phyloP scores from a whole-genome alignment of 2,329 filamentous ascomycete species.

The Colletotrichum australisinense region DNA sequence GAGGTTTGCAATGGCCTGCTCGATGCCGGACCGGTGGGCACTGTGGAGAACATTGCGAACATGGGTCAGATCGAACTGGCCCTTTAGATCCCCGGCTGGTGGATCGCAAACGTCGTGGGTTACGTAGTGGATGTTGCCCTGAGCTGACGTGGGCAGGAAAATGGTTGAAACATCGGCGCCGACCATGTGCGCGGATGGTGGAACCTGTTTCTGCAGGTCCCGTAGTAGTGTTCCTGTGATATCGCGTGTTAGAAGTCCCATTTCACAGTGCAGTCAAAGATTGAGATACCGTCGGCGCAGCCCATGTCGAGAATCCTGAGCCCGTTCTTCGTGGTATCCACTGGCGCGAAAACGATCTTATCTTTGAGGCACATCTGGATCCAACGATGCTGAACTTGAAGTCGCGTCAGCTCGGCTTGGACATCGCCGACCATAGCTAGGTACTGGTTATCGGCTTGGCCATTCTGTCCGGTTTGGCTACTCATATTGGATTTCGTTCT shows the following conservation, averaged over 20 bases:
- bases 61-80: slow-evolving; percentile 25
- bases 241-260: neutral
- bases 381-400: slow-evolving; percentile 34
- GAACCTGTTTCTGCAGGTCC: slow-evolving; percentile 34
- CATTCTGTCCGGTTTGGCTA: neutral
- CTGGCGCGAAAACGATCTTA: slow-evolving; percentile 30
- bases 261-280: neutral
- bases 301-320: slow-evolving; percentile 35
- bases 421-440: slow-evolving; percentile 15
- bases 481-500: neutral
- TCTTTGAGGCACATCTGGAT: slow-evolving; percentile 26
- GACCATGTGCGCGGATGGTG: slow-evolving; percentile 32
- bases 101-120: slow-evolving; percentile 29
- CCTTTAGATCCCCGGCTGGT: slow-evolving; percentile 1
- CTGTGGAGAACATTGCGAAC: slow-evolving; percentile 30
- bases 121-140: slow-evolving; percentile 33
- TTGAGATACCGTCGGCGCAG: slow-evolving; percentile 34
- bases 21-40: slow-evolving; percentile 5
- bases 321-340: slow-evolving; percentile 23
- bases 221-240: slow-evolving; percentile 31
- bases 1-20: slow-evolving; percentile 20
- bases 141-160: slow-evolving; percentile 23
- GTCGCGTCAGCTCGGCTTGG: slow-evolving; percentile 36
- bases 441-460: neutral
- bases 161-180: slow-evolving; percentile 30